These are phyloP conservation scores for Ormosia semicastrata DNA, from an alignment of 306 rosid genomes.

Conservation along the genomic window DNA sequence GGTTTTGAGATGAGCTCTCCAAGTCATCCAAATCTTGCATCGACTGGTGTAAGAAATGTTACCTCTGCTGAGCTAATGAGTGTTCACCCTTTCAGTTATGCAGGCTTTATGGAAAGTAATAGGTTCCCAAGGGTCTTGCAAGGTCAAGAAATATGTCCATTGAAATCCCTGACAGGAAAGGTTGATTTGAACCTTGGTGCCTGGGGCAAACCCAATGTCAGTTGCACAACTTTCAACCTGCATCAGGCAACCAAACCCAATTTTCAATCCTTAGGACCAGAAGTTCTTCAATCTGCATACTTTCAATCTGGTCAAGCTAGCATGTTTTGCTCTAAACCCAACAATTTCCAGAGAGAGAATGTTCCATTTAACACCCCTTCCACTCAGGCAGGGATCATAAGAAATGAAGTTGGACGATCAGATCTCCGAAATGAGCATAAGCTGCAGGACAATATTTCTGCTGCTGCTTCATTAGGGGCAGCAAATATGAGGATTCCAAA, in stretches of 20 bases:
- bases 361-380: conserved; percentile 38
- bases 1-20: conserved; percentile 71
- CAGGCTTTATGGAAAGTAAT: conserved; percentile 79
- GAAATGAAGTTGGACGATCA: conserved; percentile 50
- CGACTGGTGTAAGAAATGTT: conserved; percentile 50
- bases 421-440: conserved; percentile 52
- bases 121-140: conserved; percentile 96
- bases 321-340: conserved; percentile 46
- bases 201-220: conserved; percentile 66
- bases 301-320: conserved; percentile 55
- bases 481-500: conserved; percentile 42
- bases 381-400: conserved; percentile 40
- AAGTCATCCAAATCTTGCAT: conserved; percentile 59
- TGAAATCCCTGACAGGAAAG: conserved; percentile 70
- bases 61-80: conserved; percentile 58
- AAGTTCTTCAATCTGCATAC: conserved; percentile 50
- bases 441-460: conserved; percentile 46
- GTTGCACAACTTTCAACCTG: conserved; percentile 50
- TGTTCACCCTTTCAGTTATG: conserved; percentile 61
- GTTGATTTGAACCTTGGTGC: conserved; percentile 57
- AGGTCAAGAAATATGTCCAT: conserved; percentile 97
- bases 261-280: conserved; percentile 41
- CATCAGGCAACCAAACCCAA: conserved; percentile 59
- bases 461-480: conserved; percentile 46
- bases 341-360: conserved; percentile 48